Evolutionary conservation across 805 yeast genomes (phyloP).

Genomic region (Schizosaccharomyces lindneri): DNA sequence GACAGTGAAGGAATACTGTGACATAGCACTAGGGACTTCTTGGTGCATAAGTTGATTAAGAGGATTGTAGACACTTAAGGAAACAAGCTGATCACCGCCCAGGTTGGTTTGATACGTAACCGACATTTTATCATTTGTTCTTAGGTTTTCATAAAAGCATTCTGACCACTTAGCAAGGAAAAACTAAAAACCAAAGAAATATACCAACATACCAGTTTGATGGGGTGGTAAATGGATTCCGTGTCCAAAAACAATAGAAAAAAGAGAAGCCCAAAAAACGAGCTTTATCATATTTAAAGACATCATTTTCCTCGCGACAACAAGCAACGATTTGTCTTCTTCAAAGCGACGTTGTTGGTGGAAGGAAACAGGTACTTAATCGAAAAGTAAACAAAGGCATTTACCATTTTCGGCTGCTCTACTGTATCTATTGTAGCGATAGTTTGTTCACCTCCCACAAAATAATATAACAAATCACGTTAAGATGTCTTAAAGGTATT

Average conservation of each 20-base stretch:
- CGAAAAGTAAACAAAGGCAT: too few relatives aligned
- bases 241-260: background rate
- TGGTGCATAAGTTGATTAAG: constrained; percentile 25
- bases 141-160: constrained; percentile 69
- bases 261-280: background rate
- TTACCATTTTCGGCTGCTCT: too few relatives aligned
- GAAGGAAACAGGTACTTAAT: too few relatives aligned
- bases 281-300: background rate
- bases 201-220: background rate
- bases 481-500: too few relatives aligned
- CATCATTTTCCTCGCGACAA: background rate
- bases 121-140: constrained; percentile 62
- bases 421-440: too few relatives aligned
- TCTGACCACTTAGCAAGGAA: constrained; percentile 2
- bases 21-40: constrained; percentile 42
- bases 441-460: too few relatives aligned
- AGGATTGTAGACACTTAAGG: constrained; percentile 17
- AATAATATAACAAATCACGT: too few relatives aligned
- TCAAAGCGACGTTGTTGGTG: background rate
- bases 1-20: constrained; percentile 49
- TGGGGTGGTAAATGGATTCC: background rate
- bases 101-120: constrained; percentile 48
- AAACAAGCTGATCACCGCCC: background rate
- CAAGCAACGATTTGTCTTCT: background rate
- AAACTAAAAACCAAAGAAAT: background rate